These are phyloP conservation scores for Draba incana DNA, from an alignment of 345 rosid genomes.

Conservation along the genomic window DNA sequence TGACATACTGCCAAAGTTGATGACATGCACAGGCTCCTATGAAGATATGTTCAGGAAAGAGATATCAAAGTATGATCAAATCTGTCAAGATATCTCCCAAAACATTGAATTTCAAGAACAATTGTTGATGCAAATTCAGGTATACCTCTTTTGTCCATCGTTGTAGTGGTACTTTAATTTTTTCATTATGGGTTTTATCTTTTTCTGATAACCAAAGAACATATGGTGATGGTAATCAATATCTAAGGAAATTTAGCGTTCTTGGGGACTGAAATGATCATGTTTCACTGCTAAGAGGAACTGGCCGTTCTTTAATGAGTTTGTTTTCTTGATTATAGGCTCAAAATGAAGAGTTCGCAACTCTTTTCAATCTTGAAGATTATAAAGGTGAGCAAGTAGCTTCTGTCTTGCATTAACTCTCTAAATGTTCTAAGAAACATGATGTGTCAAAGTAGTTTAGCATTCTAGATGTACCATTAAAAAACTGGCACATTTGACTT, in stretches of 20 bases:
- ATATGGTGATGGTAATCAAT: conserved; percentile 2
- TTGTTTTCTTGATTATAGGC: conserved; percentile 55
- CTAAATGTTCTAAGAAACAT: conserved; percentile 3
- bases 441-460: conserved; percentile 11
- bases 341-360: conserved; percentile 81
- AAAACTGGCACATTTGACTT: conserved; percentile 4
- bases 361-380: conserved; percentile 90
- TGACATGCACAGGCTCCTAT: conserved; percentile 83
- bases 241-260: conserved; percentile 15
- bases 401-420: conserved; percentile 31
- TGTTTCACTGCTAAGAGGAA: conserved; percentile 24
- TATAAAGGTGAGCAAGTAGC: conserved; percentile 69
- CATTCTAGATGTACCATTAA: conserved; percentile 26
- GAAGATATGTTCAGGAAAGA: conserved; percentile 98
- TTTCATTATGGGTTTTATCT: conserved; percentile 15
- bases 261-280: conserved; percentile 20
- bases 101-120: conserved; percentile 95
- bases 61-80: conserved; percentile 80
- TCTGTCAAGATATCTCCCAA: conserved; percentile 83
- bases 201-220: conserved; percentile 18
- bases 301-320: conserved; percentile 26
- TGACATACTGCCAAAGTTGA: conserved; percentile 94
- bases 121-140: conserved; percentile 90
- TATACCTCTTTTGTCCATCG: conserved; percentile 36
- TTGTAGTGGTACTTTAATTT: conserved; percentile 5